Base-by-base conservation (phyloP, 1,284 basidiomycete species). In the Malassezia yamatoensis region DNA sequence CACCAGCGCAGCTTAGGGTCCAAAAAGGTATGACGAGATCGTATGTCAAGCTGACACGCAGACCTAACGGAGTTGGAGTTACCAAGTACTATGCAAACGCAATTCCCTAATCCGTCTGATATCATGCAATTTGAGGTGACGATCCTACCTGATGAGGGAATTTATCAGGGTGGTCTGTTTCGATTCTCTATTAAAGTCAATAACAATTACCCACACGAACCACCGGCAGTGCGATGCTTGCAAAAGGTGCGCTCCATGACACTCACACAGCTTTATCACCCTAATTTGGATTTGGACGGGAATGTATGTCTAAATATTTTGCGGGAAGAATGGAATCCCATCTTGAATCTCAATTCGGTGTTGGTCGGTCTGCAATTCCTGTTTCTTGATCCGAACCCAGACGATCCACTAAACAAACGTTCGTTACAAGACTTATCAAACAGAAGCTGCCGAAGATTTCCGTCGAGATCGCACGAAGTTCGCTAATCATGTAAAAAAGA, bases 321-420 rank as follows among this genome's bases (percentile, higher is more conserved):
- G 58, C 84, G 94, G 75, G 94, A 98, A 79, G 94, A 98, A 78
- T 99, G 94, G 94, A 99, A 99, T 75, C 94, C 94, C 13, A 94
- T 96, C 4, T 81, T 98, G 50, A 96, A 96, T 77, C 81, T 96
- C 53, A 96, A 90, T 76, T 88, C 90, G 36, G 88, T 98, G 61
- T 90, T 96, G 85, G 89, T 96, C 62, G 94, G 94, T 36, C 78
- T 99, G 58, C 91, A 98, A 75, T 98, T 96, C 75, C 82, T 99
- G 44, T 98, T 99, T 81, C 80, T 98, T 55, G 94, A 98, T 76
- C 93, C 94, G 13, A 99, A 99, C 69, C 87, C 94, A 35, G 93
- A 96, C 70, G 94, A 98, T 78, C 94, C 94, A 21, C 76, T 98
- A 67, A 99, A 98, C 81, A 98, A 98, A 78, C 93, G 93, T 90